These are phyloP conservation scores for Oryza meridionalis DNA, from an alignment of 176 grass and related monocot species.

Conservation along the genomic window DNA sequence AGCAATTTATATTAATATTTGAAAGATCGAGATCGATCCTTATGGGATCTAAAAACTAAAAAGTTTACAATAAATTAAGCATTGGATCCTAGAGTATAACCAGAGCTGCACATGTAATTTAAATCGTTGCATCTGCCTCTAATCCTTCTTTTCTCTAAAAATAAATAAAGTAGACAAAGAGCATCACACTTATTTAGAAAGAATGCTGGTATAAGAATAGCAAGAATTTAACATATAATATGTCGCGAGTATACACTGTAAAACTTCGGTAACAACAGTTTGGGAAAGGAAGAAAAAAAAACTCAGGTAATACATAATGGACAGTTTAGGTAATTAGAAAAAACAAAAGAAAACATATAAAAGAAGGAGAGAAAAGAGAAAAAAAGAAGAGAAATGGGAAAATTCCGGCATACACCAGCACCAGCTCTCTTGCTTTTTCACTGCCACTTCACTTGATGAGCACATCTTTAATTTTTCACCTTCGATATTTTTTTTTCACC, in stretches of 20 bases:
- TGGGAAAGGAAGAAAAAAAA: slow-evolving; percentile 39
- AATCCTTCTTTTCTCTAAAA: not conserved
- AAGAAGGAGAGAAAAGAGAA: not conserved
- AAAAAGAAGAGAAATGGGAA: not conserved
- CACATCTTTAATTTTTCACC: slow-evolving; percentile 9
- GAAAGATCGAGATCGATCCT: slow-evolving; percentile 13
- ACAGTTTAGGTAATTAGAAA: slow-evolving; percentile 53
- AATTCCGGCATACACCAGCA: slow-evolving; percentile 44
- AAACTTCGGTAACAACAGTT: slow-evolving; percentile 59
- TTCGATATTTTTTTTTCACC: slow-evolving; percentile 16
- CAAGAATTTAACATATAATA: slow-evolving; percentile 49
- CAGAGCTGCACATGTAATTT: slow-evolving; percentile 4
- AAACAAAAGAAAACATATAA: slow-evolving; percentile 15
- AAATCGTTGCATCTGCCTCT: not conserved
- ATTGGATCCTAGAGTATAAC: slow-evolving; percentile 41
- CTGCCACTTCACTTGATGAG: slow-evolving; percentile 47
- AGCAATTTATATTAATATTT: slow-evolving; percentile 21
- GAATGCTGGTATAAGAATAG: slow-evolving; percentile 29
- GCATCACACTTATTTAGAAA: slow-evolving; percentile 24
- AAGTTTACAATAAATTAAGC: slow-evolving; percentile 20
- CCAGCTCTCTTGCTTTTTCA: slow-evolving; percentile 25
- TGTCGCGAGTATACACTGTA: slow-evolving; percentile 72
- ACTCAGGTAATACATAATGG: slow-evolving; percentile 61
- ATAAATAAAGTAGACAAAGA: not conserved
- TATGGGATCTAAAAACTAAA: slow-evolving; percentile 31